A percentile compares a stretch with the other conserved stretches of the same genome.
phyloP scores from a whole-genome alignment of 1,139 yeast species.

The Torulaspora pretoriensis region DNA sequence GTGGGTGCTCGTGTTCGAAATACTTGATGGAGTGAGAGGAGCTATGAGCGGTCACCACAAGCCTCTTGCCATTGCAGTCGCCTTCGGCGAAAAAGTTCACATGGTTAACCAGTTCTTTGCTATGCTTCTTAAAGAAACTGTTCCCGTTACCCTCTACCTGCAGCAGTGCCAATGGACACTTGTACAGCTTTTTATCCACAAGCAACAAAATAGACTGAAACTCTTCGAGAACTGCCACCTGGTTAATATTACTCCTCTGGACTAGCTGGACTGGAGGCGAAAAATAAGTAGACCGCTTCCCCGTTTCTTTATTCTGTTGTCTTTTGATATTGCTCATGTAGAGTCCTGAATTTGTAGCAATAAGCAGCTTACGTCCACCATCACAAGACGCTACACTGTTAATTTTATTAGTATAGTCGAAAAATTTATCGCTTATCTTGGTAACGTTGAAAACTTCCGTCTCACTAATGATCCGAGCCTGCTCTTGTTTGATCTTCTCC shows the following conservation, averaged over 20 bases:
- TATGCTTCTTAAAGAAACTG: constrained; percentile 48
- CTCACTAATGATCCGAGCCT: constrained; percentile 61
- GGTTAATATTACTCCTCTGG: constrained; percentile 73
- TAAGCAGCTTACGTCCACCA: constrained; percentile 85
- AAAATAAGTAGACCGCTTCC: constrained; percentile 48
- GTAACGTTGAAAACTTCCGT: constrained; percentile 78
- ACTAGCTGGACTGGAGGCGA: constrained; percentile 77
- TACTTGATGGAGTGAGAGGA: constrained; percentile 74
- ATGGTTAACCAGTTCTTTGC: constrained; percentile 77
- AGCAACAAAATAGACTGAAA: constrained; percentile 78
- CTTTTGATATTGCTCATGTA: constrained; percentile 63
- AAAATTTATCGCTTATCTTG: constrained; percentile 68
- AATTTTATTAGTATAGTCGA: constrained; percentile 67
- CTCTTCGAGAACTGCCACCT: constrained; percentile 88
- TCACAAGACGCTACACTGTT: constrained; percentile 93
- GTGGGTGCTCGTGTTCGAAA: constrained; percentile 55
- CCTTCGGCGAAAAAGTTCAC: constrained; percentile 90
- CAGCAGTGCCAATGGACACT: constrained; percentile 79
- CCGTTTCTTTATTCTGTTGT: constrained; percentile 38
- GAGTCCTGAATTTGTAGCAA: constrained; percentile 90
- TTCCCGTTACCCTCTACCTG: constrained; percentile 54
- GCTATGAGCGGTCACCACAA: constrained; percentile 84
- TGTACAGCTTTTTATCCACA: constrained; percentile 76
- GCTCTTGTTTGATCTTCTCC: constrained; percentile 76
- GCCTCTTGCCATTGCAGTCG: constrained; percentile 79